Base-by-base conservation (phyloP, 164 flowering plant genomes). In the Euptelea pleiosperma region DNA sequence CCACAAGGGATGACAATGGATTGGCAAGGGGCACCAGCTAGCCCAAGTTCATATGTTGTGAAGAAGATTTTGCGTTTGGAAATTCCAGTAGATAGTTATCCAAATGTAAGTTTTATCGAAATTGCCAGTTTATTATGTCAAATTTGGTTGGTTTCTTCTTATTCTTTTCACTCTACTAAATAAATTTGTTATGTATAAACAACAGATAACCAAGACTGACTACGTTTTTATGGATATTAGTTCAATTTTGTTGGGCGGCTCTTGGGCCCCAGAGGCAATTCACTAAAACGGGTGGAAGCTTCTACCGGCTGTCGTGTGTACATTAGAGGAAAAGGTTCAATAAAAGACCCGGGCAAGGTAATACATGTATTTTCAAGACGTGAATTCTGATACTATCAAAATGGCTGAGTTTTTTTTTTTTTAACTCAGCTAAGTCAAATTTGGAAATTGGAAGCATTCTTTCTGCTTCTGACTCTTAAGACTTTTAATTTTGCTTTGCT, bases 241-340 rank as follows among this genome's bases (percentile, higher is more conserved):
- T 93, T 90, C 82, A 93, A 93, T 83, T 93, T 93, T 81, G 98
- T 93, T 62, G 98, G 98, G 42, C 79, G 98, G 15, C 97, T 93
- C 70, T 73, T 93, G 55, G 98, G 98, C n/a, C 98, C 97, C 26
- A 84, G 98, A 66, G 98, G 98, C 33, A 93, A 93, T 77, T 93
- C 98, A 18, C 72, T 93, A 69, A 93, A 93, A 73, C 80, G 97
- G 43, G 98, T 93, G 45, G 98, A 93, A 81, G 96, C 85, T 57
- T 80, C 94, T 31, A 90, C 96, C 26, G 98, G 96, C 26, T 93
- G 98, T 55, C 97, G 97, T 24, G 98, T 93, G 47, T 90, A 74
- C 61, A 93, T 93, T 40, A 85, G 98, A 77, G 98, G 98, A 46
- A 87, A 90, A 74, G 98, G 98, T n/a, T 90, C 97, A 34, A 88